A percentile compares a stretch with the other conserved stretches of the same genome.
phyloP scores from a whole-genome alignment of 129 eudicot genomes.

The Rutidosis leptorrhynchoides region DNA sequence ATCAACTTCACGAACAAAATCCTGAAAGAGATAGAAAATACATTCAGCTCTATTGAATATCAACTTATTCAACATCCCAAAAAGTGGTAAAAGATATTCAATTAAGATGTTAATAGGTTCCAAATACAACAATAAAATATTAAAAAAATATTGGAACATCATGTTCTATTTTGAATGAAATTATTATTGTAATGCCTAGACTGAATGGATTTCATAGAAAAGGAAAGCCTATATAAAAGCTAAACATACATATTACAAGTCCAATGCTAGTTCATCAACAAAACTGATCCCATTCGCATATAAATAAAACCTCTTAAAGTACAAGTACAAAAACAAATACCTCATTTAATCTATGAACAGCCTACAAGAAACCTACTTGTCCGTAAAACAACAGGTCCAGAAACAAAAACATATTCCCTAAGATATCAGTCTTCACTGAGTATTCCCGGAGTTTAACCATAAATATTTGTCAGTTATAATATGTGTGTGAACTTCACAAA shows the following conservation, averaged over 20 bases:
- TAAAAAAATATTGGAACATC: conserved; percentile 20
- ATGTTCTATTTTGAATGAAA: conserved; percentile 5
- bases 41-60: conserved; percentile 11
- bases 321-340: background rate
- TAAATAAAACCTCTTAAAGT: background rate
- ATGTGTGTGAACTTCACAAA: background rate
- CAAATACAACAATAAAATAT: conserved; percentile 10
- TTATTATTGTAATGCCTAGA: background rate
- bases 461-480: background rate
- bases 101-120: background rate
- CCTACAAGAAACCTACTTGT: background rate
- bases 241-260: background rate
- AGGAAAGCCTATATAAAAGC: background rate
- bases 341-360: background rate
- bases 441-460: background rate
- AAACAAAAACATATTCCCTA: background rate
- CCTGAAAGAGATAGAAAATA: conserved; percentile 49
- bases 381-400: background rate
- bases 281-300: background rate
- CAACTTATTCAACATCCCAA: background rate
- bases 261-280: background rate
- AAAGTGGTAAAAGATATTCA: background rate
- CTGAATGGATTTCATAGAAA: background rate
- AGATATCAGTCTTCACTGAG: background rate
- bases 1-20: conserved; percentile 83